Conservation (phyloP, 345 rosid genomes). For the Diplotaxis tenuifolia region DNA sequence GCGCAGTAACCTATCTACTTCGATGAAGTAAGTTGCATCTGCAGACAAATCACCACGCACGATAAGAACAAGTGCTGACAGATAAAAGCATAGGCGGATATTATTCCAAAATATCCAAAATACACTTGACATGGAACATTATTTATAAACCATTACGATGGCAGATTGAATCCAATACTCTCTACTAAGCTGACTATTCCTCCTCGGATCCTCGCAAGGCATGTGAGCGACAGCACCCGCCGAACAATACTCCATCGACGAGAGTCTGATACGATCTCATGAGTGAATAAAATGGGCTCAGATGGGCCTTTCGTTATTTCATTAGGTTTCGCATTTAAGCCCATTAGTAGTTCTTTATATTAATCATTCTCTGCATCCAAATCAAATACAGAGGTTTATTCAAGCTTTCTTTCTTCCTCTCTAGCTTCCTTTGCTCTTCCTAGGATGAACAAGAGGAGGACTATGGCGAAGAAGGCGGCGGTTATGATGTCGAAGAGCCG, state of each 20-base stretch:
- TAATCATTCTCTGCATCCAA: too few relatives aligned
- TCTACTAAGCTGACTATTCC: slow-evolving; percentile 84
- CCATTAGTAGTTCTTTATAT: too few relatives aligned
- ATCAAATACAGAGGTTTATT: too few relatives aligned
- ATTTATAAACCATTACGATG: too few relatives aligned
- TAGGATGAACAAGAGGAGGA: slow-evolving; percentile 77
- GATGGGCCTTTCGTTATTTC: too few relatives aligned
- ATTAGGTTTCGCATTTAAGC: too few relatives aligned
- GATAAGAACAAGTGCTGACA: too few relatives aligned
- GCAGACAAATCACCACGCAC: slow-evolving; percentile 36
- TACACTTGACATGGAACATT: neutral
- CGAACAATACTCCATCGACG: slow-evolving; percentile 77
- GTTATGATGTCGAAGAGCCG: slow-evolving; percentile 75
- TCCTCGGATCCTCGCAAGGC: slow-evolving; percentile 98
- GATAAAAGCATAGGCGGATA: too few relatives aligned
- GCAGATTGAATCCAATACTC: slow-evolving; percentile 51
- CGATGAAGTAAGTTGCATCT: slow-evolving; percentile 94
- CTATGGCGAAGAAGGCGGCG: slow-evolving; percentile 71
- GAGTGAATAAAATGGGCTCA: too few relatives aligned
- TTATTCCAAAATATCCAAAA: neutral
- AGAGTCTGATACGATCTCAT: too few relatives aligned
- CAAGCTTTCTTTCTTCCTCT: too few relatives aligned
- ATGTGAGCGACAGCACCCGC: slow-evolving; percentile 73
- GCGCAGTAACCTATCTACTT: slow-evolving; percentile 86
- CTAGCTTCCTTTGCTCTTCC: too few relatives aligned